A percentile compares a stretch with the other conserved stretches of the same genome.
These are phyloP conservation scores for Lizonia empirigonia DNA, from an alignment of 2,329 filamentous ascomycete genomes.

Conservation along the genomic window DNA sequence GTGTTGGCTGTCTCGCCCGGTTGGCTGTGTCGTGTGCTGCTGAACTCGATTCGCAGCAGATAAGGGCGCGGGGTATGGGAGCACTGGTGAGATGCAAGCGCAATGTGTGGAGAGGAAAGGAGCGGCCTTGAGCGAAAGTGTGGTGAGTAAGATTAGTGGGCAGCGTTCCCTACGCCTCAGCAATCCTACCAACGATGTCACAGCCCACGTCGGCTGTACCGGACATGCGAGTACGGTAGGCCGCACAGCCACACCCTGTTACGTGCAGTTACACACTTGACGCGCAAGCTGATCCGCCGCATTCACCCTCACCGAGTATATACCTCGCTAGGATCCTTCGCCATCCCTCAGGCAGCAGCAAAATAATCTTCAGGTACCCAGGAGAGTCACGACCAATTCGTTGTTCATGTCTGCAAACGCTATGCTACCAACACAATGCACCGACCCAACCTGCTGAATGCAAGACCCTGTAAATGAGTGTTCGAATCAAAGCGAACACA, in stretches of 20 bases:
- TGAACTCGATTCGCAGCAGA: conserved; percentile 7
- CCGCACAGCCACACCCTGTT: conserved; percentile 27
- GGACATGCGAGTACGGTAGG: conserved; percentile 18
- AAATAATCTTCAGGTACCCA: conserved; percentile 16
- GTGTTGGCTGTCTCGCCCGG: conserved; percentile 15
- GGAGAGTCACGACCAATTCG: conserved; percentile 18
- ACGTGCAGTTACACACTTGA: conserved; percentile 19
- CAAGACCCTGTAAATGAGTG: conserved; percentile 36
- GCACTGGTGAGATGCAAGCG: conserved; percentile 6
- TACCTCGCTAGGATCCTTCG: conserved; percentile 3
- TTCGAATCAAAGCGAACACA: conserved; percentile 25
- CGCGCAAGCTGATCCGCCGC: conserved; percentile 25
- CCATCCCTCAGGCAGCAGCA: conserved; percentile 21
- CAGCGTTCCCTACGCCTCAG: conserved; percentile 12
- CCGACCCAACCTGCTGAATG: conserved; percentile 20
- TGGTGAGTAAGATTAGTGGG: conserved; percentile 16
- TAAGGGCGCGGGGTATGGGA: neutral
- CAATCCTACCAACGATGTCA: conserved; percentile 26
- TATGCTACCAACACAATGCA: conserved; percentile 21
- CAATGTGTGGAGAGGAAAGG: conserved; percentile 12
- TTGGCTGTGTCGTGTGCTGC: conserved; percentile 20
- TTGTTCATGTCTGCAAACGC: conserved; percentile 19
- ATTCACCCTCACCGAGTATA: conserved; percentile 2
- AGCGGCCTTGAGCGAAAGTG: conserved; percentile 6
- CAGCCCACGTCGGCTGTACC: conserved; percentile 23